Evolutionary conservation across 2,329 filamentous ascomycete genomes (phyloP).

Genomic region (Fusarium guadeloupense): DNA sequence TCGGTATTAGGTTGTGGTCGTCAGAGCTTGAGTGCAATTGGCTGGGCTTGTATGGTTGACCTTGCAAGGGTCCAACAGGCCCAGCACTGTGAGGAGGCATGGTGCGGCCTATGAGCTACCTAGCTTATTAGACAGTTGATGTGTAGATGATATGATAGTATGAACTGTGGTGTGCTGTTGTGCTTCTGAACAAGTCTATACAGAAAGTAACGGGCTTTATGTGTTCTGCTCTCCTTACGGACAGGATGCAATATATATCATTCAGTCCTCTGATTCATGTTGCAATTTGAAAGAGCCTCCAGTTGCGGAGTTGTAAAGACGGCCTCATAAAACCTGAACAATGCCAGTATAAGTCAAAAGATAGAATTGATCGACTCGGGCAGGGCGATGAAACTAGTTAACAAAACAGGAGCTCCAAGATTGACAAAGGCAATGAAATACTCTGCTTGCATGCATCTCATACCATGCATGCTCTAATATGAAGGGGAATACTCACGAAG

Average conservation of each 20-base stretch:
- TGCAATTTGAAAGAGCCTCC: conserved; percentile 1
- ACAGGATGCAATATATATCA: neutral
- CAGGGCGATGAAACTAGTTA: conserved; percentile 25
- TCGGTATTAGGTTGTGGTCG: conserved; percentile 42
- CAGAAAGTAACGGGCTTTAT: conserved; percentile 5
- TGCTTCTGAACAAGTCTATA: neutral
- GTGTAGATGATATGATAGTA: neutral
- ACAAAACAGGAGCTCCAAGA: conserved; percentile 21
- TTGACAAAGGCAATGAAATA: conserved; percentile 24
- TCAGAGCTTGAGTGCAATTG: conserved; percentile 42
- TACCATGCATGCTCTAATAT: conserved; percentile 1
- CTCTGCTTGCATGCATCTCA: conserved; percentile 33
- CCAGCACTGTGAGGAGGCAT: conserved; percentile 41
- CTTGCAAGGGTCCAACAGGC: conserved; percentile 26
- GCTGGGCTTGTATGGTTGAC: conserved; percentile 42
- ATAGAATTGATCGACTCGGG: conserved; percentile 20
- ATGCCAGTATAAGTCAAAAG: conserved; percentile 19
- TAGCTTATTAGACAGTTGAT: neutral
- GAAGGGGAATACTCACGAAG: conserved; percentile 27
- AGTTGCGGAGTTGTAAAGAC: neutral
- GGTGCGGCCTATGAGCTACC: neutral
- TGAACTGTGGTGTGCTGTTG: neutral
- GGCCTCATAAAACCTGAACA: neutral
- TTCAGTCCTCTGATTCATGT: neutral
- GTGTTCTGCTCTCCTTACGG: neutral